Percentiles rank a stretch among this genome's conserved stretches.
Conservation (phyloP, 1,284 basidiomycete species). For the Ganoderma sp. region DNA sequence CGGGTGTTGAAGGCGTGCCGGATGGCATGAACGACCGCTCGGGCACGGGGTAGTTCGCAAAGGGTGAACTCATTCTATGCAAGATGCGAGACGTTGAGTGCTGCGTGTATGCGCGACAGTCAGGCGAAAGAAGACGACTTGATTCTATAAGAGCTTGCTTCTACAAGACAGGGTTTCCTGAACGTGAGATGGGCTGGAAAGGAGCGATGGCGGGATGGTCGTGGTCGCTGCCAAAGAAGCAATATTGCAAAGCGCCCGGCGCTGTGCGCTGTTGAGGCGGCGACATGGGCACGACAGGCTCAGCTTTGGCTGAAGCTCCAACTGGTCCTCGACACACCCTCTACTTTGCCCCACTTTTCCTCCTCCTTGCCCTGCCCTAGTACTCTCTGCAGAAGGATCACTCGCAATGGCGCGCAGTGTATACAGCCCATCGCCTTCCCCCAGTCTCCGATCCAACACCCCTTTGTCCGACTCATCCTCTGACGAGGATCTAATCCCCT, state of each 20-base stretch:
- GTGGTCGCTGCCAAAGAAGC: background rate
- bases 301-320: background rate
- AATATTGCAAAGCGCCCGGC: background rate
- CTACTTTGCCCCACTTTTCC: background rate
- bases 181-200: background rate
- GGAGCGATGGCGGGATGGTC: background rate
- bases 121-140: background rate
- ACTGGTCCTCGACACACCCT: background rate
- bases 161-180: background rate
- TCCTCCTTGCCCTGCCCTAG: background rate
- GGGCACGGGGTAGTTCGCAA: constrained; percentile 37
- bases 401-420: constrained; percentile 41
- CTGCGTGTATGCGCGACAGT: background rate
- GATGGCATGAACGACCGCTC: constrained; percentile 45
- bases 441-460: constrained; percentile 38
- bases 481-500: constrained; percentile 31
- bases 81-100: background rate
- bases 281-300: background rate
- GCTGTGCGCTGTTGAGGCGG: background rate
- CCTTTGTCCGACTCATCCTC: constrained; percentile 40
- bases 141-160: background rate
- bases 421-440: constrained; percentile 44
- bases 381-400: background rate
- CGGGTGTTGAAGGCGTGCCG: constrained; percentile 35
- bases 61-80: constrained; percentile 37